Base-by-base conservation (phyloP, 2,329 filamentous ascomycete genomes). In the Blastomyces silverae region DNA sequence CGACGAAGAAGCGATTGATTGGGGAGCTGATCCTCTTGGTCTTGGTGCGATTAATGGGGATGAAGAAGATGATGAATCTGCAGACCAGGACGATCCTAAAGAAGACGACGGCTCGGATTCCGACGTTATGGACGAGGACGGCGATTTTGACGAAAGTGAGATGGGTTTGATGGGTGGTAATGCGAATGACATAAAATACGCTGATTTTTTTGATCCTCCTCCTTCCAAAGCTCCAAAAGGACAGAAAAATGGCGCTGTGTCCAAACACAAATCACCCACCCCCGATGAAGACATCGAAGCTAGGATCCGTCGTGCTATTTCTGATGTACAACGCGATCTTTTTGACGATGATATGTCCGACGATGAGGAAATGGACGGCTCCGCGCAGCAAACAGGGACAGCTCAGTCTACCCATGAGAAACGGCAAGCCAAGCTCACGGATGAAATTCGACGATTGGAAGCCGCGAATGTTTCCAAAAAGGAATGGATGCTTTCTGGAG, bases 371-470 rank as follows among this genome's bases (percentile, higher is more conserved):
- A 88, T 86, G 0, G 86, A 89, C 63, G 85, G 85, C 53, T 86
- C 92, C 69, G 85, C 87, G 66, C 20, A 68, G 70, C 53, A 55
- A 62, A 57, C 69, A 71, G 46, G 67, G 56, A 8, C 74, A 8
- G 15, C 73, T 57, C 71, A 72, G 56, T 97, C 93, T 17, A 87
- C 89, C 4, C 91, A 97, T 76, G 91, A 97, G 79, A 87, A 91
- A 63, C 85, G 89, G 66, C 91, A 93, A 76, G 91, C 91, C 63
- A 92, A 91, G 71, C 83, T 97, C 57, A 86, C 87, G 6, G 89
- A 95, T 73, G 91, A 97, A 75, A 99, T 99, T 69, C 90, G 92
- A 68, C 88, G 89, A 66, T 85, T 99, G 22, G 94, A 99, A 81
- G 87, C 90, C 3, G 91, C 88, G 37, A 93, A 92, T 64, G 88